Conservation (phyloP, 2,329 filamentous ascomycete species). For the Hypoxylon sp. region DNA sequence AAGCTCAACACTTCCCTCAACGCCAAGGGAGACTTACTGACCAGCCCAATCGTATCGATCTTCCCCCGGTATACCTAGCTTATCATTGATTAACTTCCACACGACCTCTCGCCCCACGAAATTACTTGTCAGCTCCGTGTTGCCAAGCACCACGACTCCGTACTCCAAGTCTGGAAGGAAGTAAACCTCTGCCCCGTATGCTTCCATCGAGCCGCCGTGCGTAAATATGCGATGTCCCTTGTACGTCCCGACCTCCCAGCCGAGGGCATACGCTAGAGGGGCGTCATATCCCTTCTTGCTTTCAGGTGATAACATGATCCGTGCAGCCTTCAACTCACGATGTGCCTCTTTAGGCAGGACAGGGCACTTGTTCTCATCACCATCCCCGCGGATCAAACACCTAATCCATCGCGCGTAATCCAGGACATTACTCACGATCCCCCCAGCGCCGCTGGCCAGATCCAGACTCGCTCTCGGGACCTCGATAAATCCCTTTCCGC, state of each 20-base stretch:
- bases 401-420: slow-evolving; percentile 69
- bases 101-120: slow-evolving; percentile 53
- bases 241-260: slow-evolving; percentile 59
- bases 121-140: slow-evolving; percentile 61
- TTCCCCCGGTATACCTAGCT: slow-evolving; percentile 54
- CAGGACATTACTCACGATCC: slow-evolving; percentile 61
- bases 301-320: slow-evolving; percentile 48
- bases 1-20: background rate
- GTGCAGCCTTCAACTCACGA: slow-evolving; percentile 54
- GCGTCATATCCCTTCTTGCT: slow-evolving; percentile 51
- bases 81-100: slow-evolving; percentile 60
- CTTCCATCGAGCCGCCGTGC: slow-evolving; percentile 62
- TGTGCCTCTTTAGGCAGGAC: slow-evolving; percentile 56
- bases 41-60: slow-evolving; percentile 58
- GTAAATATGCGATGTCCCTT: slow-evolving; percentile 60
- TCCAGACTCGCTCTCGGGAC: slow-evolving; percentile 51
- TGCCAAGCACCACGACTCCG: slow-evolving; percentile 61
- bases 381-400: slow-evolving; percentile 58
- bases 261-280: slow-evolving; percentile 59
- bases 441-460: slow-evolving; percentile 59
- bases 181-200: slow-evolving; percentile 61
- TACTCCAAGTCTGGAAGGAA: slow-evolving; percentile 63
- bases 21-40: slow-evolving; percentile 48
- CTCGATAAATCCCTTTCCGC: slow-evolving; percentile 39
- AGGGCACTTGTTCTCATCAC: slow-evolving; percentile 47